Evolutionary conservation across 371 early-diverging fungal species (phyloP), one percentile per base, ranked within the genome.

Genomic region (Choanephora cucurbitarum): DNA sequence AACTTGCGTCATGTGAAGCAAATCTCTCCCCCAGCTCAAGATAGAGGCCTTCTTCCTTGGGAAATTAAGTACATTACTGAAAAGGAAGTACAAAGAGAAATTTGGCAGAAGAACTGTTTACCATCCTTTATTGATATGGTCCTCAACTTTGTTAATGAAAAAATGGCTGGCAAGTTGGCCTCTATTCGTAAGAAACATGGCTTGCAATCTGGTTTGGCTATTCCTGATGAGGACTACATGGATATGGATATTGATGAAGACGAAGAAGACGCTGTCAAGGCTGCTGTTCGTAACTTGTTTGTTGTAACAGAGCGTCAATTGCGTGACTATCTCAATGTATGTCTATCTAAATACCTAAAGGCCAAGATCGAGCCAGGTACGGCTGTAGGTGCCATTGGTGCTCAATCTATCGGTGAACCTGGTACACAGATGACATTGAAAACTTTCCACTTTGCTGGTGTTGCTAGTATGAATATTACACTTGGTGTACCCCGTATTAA

Each of bases 371-470:
- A 99, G 57, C 97, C 98, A 14, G 98, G 90, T 87, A 75, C 93
- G 6, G 95, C 94, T 44, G 97, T 96, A 7, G 99, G 99, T 43
- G 97, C 99, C 34, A 81, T 99, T 49, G 99, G 97, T 33, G 99
- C 97, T 1, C 99, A 99, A 73, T 91, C 92, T 53, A 98, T 99
- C 66, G 99, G 99, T 62, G 99, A 99, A 70, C 99, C 99, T 31
- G 98, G 98, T 58, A 99, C 99, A 1, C 99, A 99, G 75, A 99
- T 99, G 99, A 99, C 99, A 42, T 79, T 99, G 57, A 99, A 99
- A 76, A 98, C 99, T 69, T 99, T 99, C 93, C 99, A 99, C 81
- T 99, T 99, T 90, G 99, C 99, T 74, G 99, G 99, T 86, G 96
- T 99, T 45, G 97, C 98, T 39, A 89, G 90, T 68, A 97, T 97